Percentiles rank a stretch among this genome's conserved stretches.
Conservation (phyloP, 139 green algal species). For the Ostreobium quekettii region DNA sequence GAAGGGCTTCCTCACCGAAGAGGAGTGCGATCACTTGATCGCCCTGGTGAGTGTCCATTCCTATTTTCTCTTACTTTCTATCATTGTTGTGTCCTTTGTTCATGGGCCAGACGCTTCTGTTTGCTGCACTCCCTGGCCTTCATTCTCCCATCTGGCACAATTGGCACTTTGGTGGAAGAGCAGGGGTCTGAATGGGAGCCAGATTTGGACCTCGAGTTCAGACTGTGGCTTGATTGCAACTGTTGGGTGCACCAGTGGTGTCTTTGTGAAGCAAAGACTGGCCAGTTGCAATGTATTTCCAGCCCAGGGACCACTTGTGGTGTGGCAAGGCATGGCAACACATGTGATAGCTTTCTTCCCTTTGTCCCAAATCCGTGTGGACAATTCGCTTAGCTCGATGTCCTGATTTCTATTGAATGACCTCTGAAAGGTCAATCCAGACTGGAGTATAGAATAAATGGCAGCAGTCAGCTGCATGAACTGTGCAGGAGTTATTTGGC, state of each 20-base stretch:
- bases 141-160: neutral
- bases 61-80: neutral
- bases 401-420: no score
- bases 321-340: no score
- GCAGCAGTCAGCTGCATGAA: neutral
- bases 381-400: no score
- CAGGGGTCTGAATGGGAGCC: neutral
- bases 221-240: neutral
- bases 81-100: neutral
- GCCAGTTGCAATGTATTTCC: no score
- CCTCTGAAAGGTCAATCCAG: neutral
- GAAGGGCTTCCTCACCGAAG: conserved; percentile 43
- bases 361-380: no score
- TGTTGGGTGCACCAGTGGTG: no score
- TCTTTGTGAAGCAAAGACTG: no score
- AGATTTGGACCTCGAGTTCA: neutral
- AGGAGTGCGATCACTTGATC: conserved; percentile 56
- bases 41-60: conserved; percentile 22
- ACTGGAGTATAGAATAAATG: neutral
- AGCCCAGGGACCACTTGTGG: no score
- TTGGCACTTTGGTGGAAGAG: neutral
- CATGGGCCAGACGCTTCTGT: neutral
- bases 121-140: neutral
- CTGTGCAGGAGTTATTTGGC: neutral
- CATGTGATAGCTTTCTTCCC: no score